Percentiles rank a stretch among this genome's conserved stretches.
Conservation (phyloP, 1,284 basidiomycete genomes). For the Chalciporus sp. region DNA sequence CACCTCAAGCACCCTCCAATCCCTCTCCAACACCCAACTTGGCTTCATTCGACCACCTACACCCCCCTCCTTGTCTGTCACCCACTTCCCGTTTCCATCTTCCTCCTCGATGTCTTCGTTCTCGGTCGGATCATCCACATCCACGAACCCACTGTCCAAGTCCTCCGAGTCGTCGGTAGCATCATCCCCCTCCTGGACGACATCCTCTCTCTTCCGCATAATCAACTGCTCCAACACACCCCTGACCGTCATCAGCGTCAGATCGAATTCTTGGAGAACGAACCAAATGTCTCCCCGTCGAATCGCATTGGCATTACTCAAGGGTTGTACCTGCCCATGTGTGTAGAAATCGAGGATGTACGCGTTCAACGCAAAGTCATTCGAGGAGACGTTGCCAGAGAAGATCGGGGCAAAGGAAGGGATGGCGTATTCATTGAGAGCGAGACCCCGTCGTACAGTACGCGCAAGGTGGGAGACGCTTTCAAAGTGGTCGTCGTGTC, state of each 20-base stretch:
- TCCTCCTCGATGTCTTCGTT: conserved; percentile 25
- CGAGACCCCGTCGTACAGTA: conserved; percentile 54
- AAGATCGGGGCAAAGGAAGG: conserved; percentile 54
- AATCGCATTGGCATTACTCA: conserved; percentile 57
- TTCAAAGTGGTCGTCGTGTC: conserved; percentile 55
- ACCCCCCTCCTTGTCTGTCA: neutral
- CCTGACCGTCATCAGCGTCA: conserved; percentile 51
- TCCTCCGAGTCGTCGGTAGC: conserved; percentile 22
- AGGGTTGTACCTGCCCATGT: conserved; percentile 57
- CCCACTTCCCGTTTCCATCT: conserved; percentile 12
- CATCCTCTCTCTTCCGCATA: conserved; percentile 36
- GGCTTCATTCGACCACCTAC: conserved; percentile 36
- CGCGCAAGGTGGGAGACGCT: conserved; percentile 52
- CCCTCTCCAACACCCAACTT: conserved; percentile 41
- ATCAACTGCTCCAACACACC: conserved; percentile 47
- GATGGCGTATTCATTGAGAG: conserved; percentile 58
- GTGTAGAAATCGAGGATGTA: conserved; percentile 68
- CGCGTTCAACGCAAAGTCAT: conserved; percentile 51
- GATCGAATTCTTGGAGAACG: conserved; percentile 55
- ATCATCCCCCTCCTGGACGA: conserved; percentile 26
- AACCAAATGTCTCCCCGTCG: conserved; percentile 65
- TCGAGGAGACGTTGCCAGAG: neutral
- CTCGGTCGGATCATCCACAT: conserved; percentile 31
- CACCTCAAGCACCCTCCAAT: conserved; percentile 61
- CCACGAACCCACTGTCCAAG: conserved; percentile 40